Evolutionary conservation across 2,329 filamentous ascomycete genomes (phyloP).

Genomic region (Penicillium sp.): DNA sequence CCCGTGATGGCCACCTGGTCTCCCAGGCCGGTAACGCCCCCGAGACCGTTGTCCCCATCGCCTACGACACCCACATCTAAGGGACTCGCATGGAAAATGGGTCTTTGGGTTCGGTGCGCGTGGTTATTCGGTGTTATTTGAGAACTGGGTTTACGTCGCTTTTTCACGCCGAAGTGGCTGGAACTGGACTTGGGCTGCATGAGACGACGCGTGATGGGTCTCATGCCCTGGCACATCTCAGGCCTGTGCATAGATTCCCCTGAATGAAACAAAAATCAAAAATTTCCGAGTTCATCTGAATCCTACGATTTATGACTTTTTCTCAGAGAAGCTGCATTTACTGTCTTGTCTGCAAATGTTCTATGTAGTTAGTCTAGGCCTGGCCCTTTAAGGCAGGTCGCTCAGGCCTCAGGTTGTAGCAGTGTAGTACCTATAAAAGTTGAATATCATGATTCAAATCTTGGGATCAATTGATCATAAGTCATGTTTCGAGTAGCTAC

Average conservation of each 20-base stretch:
- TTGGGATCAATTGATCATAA: too few species aligned
- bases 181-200: constrained; percentile 36
- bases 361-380: neutral
- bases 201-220: constrained; percentile 41
- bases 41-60: constrained; percentile 85
- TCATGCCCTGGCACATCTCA: constrained; percentile 39
- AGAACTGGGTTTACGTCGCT: constrained; percentile 30
- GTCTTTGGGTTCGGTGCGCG: constrained; percentile 32
- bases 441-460: too few species aligned
- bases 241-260: constrained; percentile 46
- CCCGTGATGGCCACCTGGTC: constrained; percentile 78
- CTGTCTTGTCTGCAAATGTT: neutral
- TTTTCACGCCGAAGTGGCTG: constrained; percentile 27
- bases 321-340: neutral
- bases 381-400: too few species aligned
- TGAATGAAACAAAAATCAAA: constrained; percentile 45
- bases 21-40: constrained; percentile 78
- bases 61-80: constrained; percentile 99
- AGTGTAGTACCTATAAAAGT: too few species aligned
- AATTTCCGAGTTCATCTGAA: constrained; percentile 31
- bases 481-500: too few species aligned
- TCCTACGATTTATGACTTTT: neutral
- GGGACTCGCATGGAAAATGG: constrained; percentile 28
- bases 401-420: too few species aligned
- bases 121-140: constrained; percentile 41